Base-by-base conservation (phyloP, 331 rosid genomes). In the Malus hybrid region DNA sequence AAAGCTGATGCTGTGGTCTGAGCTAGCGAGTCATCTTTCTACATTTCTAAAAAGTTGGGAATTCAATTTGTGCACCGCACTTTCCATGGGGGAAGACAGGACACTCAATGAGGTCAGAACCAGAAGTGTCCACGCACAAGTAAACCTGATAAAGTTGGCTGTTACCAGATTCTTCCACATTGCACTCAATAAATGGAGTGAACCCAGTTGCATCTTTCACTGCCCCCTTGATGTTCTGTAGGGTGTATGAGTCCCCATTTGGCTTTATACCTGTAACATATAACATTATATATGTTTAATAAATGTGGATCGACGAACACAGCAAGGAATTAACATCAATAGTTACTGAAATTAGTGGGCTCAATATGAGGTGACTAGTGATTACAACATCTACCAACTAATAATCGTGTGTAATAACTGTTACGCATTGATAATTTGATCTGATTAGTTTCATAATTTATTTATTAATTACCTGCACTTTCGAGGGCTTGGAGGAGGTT, bases 61-160 rank as follows among this genome's bases (percentile, higher is more conserved):
- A 91, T 75, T 84, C 77, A 69, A 91, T 86, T 18, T 28, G 9
- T 4, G 94, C 82, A 32, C 77, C 87, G 72, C 98, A 91, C 81
- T 78, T 84, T 33, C 84, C 79, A 0, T 3, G 46, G 0, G 98
- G 96, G 61, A 88, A 86, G 20, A 86, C 78, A 5, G 96, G 91
- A 30, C 97, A 94, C n/a, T 92, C 82, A 14, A 90, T 78, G 61
- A 94, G 78, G 62, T 77, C 58, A 3, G 96, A 78, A 0, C 82
- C 99, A 52, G 93, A 85, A 66, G 84, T 81, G 75, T 90, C 89
- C 4, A 94, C 96, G 52, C 99, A 94, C 60, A 91, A 53, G 79
- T 88, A 94, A 29, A 94, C 81, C 73, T 91, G 97, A 68, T 90
- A 91, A 58, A 91, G 89, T 62, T 94, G 99, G 70, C 80, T 80